Evolutionary conservation across 805 yeast genomes (phyloP).

Genomic region (Yarrowia alimentaria): DNA sequence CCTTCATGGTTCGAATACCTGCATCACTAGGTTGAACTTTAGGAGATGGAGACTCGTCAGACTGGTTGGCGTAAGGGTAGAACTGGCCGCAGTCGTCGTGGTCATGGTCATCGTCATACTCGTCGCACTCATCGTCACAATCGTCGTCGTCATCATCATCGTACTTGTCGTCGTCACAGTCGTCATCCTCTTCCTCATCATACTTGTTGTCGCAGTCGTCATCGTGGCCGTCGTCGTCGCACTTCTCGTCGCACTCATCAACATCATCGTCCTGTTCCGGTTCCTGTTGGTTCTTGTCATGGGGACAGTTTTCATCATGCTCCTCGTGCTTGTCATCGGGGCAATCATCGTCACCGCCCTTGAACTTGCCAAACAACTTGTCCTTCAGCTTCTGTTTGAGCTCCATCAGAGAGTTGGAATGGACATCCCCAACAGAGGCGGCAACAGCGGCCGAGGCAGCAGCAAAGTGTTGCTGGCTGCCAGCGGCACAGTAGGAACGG

Average conservation of each 20-base stretch:
- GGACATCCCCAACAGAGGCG: conserved; percentile 9
- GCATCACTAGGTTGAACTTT: conserved; percentile 1
- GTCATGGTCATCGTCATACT: conserved; percentile 11
- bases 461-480: conserved; percentile 4
- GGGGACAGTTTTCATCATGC: conserved; percentile 19
- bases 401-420: conserved; percentile 24
- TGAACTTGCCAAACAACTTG: conserved; percentile 19
- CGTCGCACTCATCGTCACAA: conserved; percentile 17
- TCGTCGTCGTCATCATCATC: conserved; percentile 16
- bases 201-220: conserved; percentile 20
- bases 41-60: conserved; percentile 2
- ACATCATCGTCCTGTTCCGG: not conserved
- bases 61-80: conserved; percentile 17
- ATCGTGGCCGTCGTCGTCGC: conserved; percentile 14
- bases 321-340: conserved; percentile 25
- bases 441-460: conserved; percentile 11
- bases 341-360: conserved; percentile 17
- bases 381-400: conserved; percentile 23
- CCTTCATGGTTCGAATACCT: conserved; percentile 5
- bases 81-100: conserved; percentile 15
- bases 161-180: conserved; percentile 4
- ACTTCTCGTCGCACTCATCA: conserved; percentile 3
- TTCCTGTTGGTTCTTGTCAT: conserved; percentile 11
- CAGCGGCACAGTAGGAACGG: conserved; percentile 11
- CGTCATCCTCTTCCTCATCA: conserved; percentile 7